Evolutionary conservation across 2,329 filamentous ascomycete species (phyloP).

Genomic region (Neodidymelliopsis sp.): DNA sequence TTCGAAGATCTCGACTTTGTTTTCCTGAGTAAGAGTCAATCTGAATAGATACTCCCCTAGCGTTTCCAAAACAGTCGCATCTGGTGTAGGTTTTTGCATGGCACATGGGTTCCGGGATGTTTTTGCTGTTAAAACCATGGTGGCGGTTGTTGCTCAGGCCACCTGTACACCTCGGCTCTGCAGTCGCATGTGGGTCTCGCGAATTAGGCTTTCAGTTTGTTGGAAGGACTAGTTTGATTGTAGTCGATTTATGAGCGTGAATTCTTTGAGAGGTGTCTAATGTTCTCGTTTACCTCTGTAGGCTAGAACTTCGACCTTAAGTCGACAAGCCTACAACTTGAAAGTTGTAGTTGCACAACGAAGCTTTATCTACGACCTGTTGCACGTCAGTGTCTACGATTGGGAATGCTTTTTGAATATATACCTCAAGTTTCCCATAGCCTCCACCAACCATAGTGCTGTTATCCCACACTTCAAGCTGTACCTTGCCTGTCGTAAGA

Average conservation of each 20-base stretch:
- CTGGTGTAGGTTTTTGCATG: no score
- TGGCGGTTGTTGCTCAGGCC: not conserved
- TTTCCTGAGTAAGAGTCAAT: constrained; percentile 13
- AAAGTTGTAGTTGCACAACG: constrained; percentile 11
- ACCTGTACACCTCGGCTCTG: not conserved
- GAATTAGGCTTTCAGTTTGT: constrained; percentile 1
- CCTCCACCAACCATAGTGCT: constrained; percentile 31
- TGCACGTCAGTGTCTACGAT: not conserved
- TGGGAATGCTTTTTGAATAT: not conserved
- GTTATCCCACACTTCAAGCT: constrained; percentile 36
- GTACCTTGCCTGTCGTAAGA: constrained; percentile 30
- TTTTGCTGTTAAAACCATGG: no score
- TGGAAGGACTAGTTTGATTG: not conserved
- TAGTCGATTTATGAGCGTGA: not conserved
- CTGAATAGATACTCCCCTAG: constrained; percentile 17
- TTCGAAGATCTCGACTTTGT: constrained; percentile 22
- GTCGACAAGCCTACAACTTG: constrained; percentile 8
- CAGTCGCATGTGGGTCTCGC: not conserved
- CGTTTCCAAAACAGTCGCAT: constrained; percentile 6
- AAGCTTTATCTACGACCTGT: not conserved
- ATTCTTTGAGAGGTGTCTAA: no score
- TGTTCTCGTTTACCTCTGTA: no score
- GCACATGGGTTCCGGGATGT: no score
- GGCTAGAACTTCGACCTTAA: no score
- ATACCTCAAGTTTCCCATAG: constrained; percentile 15